Base-by-base conservation (phyloP, 129 eudicot species). In the Lactuca saligna region DNA sequence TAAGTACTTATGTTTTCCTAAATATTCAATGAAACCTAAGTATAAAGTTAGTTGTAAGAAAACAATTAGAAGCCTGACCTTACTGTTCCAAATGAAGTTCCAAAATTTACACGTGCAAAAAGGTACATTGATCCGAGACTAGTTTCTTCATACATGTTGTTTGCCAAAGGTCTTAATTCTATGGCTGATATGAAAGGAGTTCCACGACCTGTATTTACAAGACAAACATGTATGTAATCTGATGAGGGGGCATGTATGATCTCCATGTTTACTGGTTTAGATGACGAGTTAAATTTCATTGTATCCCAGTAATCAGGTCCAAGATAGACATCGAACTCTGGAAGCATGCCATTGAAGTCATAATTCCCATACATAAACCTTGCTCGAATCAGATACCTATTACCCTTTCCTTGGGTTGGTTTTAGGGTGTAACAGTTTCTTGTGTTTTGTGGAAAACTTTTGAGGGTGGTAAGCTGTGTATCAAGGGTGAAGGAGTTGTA, bases 361-460 rank as follows among this genome's bases (percentile, higher is more conserved):
- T 88, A 88, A 20, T 88, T 82, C 20, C 95, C 95, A 1, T 85
- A 84, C 77, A 80, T 39, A 54, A 87, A 87, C 8, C 51, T 44
- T 12, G 82, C 82, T 37, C 89, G 64, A 16, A 82, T 75, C 14
- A 82, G 63, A 63, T 59, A 85, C 56, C 70, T 69, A 7, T 42
- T 53, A 15, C 81, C 81, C 55, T 80, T 88, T 7, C 86, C 86
- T 5, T 54, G 48, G 0, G 68, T 8, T 31, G 95, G 78, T 37
- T 16, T 78, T 3, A 88, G 70, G 9, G 80, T 85, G 71, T 85
- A 88, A 17, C 91, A 88, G 74, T 82, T 80, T 76, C 85, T 75
- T 7, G 16, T 65, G 37, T 86, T 82, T 44, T 69, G 17, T 38
- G 88, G 87, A 75, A 84, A 87, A 66, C 86, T 87, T 80, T 82